Conservation (phyloP, 306 rosid genomes). For the Glycine tomentella region DNA sequence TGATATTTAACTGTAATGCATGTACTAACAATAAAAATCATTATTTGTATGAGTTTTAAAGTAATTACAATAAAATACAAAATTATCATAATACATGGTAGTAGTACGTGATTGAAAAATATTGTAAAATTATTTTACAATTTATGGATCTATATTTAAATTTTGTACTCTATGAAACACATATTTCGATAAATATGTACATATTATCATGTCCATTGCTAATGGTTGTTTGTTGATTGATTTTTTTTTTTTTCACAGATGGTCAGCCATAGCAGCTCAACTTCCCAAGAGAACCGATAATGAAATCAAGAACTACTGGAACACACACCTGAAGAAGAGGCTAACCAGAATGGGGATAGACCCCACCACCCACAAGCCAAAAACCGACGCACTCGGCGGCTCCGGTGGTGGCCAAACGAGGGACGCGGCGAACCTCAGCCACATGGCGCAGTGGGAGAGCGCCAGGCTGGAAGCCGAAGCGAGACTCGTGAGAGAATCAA, state of each 20-base stretch:
- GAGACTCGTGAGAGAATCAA: slow-evolving; percentile 51
- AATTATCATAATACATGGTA: too few relatives aligned
- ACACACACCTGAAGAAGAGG: slow-evolving; percentile 63
- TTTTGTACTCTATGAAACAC: too few relatives aligned
- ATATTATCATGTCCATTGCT: not conserved
- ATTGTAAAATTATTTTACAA: too few relatives aligned
- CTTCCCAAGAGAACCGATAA: slow-evolving; percentile 62
- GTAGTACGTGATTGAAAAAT: too few relatives aligned
- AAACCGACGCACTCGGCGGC: slow-evolving; percentile 42
- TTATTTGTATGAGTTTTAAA: too few relatives aligned
- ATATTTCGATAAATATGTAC: too few relatives aligned
- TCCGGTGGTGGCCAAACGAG: not conserved
- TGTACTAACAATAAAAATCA: too few relatives aligned
- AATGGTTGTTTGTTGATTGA: not conserved
- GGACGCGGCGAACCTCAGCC: slow-evolving; percentile 53
- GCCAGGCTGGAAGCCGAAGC: slow-evolving; percentile 63
- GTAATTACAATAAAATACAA: too few relatives aligned
- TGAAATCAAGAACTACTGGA: slow-evolving; percentile 64
- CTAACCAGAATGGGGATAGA: slow-evolving; percentile 58
- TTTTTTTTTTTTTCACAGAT: slow-evolving; percentile 36
- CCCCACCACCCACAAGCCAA: slow-evolving; percentile 59
- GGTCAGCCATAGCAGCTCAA: slow-evolving; percentile 66
- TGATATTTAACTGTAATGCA: too few relatives aligned
- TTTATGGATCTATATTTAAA: too few relatives aligned
- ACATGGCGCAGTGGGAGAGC: slow-evolving; percentile 71